Evolutionary conservation across 2,329 filamentous ascomycete genomes (phyloP), one percentile per base, ranked within the genome.

Genomic region (Catunica adiposa): DNA sequence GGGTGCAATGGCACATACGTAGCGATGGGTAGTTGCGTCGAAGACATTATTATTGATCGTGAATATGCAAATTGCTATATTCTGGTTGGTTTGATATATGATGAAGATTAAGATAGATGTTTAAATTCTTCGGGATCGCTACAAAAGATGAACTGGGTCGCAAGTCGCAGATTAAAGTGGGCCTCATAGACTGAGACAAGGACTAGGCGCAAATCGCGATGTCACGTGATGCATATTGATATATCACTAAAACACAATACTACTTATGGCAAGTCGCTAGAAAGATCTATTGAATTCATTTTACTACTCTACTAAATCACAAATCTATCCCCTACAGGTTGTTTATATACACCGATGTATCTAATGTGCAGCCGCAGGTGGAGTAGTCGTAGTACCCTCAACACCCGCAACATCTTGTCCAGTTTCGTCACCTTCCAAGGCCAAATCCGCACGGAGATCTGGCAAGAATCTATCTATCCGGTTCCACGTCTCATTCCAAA

Each of bases 1-100:
- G 69, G 71, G 79, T 83, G 78, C 79, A 82, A 83, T 82, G 79
- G 82, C 79, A 82, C 80, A 78, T 78, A 83, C 80, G 80, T 83
- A 69, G 78, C 74, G 63, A 80, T 76, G 59, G 78, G 72, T 60
- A 70, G 64, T 62, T 62, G 64, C 56, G 70, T 68, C 61, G 70
- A 69, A 61, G 69, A 63, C 69, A 71, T 71, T 3, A 9, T 53
- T 15, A 26, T 17, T 26, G 3, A 20, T n/a, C 11, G 11, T 29
- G 22, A n/a, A 17, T 7, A 25, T 40, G 47, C 9, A 14, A 51
- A 52, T 52, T 26, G 31, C 22, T 25, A 48, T 48, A 25, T 48
- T 25, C 15, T 11, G 15, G 15, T 48, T 48, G 11, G 26, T 48
- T n/a, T n/a, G n/a, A n/a, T n/a, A n/a, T n/a, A n/a, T n/a, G n/a